Evolutionary conservation across 148 eudicot genomes (phyloP).

Genomic region (Bassia scoparia): DNA sequence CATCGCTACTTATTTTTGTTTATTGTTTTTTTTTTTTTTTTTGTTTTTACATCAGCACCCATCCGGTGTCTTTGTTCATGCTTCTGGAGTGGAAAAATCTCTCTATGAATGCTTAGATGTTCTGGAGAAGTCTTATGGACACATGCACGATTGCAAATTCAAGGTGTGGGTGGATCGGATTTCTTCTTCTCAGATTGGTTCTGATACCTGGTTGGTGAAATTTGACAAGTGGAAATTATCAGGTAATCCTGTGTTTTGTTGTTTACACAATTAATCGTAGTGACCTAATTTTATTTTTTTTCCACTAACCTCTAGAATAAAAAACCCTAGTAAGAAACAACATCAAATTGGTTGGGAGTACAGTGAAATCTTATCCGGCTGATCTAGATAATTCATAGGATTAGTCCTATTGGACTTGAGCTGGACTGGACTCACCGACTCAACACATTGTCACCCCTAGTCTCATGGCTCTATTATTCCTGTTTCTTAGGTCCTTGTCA

Average conservation of each 20-base stretch:
- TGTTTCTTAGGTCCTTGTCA: neutral
- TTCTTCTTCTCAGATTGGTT: constrained; percentile 46
- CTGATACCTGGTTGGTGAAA: constrained; percentile 55
- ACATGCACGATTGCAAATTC: constrained; percentile 38
- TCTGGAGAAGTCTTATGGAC: constrained; percentile 36
- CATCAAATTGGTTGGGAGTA: too few relatives aligned
- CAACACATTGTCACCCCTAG: neutral
- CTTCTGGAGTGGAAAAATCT: constrained; percentile 44
- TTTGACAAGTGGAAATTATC: constrained; percentile 57
- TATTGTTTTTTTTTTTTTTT: constrained; percentile 4
- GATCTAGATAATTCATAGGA: neutral
- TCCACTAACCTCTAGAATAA: neutral
- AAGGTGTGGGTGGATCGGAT: constrained; percentile 55
- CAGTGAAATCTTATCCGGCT: too few relatives aligned
- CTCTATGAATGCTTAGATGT: constrained; percentile 37
- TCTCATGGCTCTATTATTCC: neutral
- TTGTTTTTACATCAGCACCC: constrained; percentile 32
- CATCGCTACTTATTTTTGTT: neutral
- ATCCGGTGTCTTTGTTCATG: constrained; percentile 46
- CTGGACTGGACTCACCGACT: neutral
- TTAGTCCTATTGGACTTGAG: neutral
- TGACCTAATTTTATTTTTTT: neutral
- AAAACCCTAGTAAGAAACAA: neutral
- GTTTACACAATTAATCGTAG: neutral
- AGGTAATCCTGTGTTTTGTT: constrained; percentile 24